phyloP scores from a whole-genome alignment of 2,329 filamentous ascomycete genomes.

The Colletotrichum somersetense region DNA sequence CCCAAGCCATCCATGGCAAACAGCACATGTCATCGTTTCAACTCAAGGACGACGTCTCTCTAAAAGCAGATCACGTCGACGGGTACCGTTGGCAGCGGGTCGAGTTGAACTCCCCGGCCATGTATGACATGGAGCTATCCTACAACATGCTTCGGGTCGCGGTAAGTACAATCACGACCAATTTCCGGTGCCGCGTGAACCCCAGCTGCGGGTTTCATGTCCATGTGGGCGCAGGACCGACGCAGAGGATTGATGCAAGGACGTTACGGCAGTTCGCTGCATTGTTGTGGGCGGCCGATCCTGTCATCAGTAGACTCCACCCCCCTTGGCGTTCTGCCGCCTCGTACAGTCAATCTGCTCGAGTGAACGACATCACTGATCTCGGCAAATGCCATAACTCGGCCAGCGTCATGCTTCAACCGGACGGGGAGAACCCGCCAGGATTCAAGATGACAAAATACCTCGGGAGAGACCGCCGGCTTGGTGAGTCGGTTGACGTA shows the following conservation, averaged over 20 bases:
- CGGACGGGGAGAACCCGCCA: not conserved
- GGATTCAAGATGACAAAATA: constrained; percentile 38
- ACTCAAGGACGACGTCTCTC: constrained; percentile 16
- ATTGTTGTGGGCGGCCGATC: constrained; percentile 54
- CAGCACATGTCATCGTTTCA: constrained; percentile 21
- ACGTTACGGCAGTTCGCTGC: constrained; percentile 49
- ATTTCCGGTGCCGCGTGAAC: constrained; percentile 51
- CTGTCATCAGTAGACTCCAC: constrained; percentile 52
- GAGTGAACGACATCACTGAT: constrained; percentile 16
- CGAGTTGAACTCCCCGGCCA: constrained; percentile 52
- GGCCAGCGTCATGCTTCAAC: not conserved
- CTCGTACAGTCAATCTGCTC: constrained; percentile 30
- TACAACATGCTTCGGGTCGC: constrained; percentile 49
- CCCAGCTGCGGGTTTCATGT: constrained; percentile 52
- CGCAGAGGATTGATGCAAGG: constrained; percentile 47
- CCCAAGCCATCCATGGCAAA: constrained; percentile 26
- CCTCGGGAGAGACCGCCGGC: constrained; percentile 44
- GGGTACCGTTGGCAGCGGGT: constrained; percentile 45
- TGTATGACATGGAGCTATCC: constrained; percentile 48
- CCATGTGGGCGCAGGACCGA: constrained; percentile 52
- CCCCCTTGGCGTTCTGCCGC: constrained; percentile 48
- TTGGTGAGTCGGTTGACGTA: constrained; percentile 44
- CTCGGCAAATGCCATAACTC: constrained; percentile 20
- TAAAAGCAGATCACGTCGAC: constrained; percentile 27
- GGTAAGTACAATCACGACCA: constrained; percentile 49